Evolutionary conservation across 306 rosid genomes (phyloP).

Genomic region (Aeschynomene evenia): DNA sequence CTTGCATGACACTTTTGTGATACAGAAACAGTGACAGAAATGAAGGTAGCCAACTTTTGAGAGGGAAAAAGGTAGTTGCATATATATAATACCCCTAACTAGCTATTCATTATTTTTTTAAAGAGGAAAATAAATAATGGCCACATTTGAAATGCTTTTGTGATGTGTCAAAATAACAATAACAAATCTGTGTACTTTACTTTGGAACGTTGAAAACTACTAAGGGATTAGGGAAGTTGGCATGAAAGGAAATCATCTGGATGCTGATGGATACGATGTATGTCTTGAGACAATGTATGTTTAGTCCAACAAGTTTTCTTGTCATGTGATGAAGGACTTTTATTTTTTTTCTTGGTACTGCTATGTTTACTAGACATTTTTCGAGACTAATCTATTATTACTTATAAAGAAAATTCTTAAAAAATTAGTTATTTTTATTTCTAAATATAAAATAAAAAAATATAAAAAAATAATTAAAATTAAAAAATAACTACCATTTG

Average conservation of each 20-base stretch:
- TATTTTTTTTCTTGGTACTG: too few relatives aligned
- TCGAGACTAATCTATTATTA: too few relatives aligned
- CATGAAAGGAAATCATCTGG: not conserved
- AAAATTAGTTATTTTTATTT: too few relatives aligned
- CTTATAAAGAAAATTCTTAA: too few relatives aligned
- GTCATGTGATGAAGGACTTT: not conserved
- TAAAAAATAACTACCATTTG: too few relatives aligned
- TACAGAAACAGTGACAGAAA: constrained; percentile 10
- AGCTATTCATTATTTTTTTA: constrained; percentile 1
- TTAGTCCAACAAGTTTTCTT: not conserved
- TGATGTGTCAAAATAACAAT: not conserved
- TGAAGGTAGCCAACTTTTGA: not conserved
- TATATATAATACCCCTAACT: too few relatives aligned
- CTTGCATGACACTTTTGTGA: constrained; percentile 21
- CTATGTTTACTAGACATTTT: too few relatives aligned
- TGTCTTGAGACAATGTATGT: not conserved
- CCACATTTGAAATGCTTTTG: constrained; percentile 11
- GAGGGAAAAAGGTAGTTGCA: not conserved
- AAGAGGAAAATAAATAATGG: not conserved
- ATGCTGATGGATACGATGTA: not conserved
- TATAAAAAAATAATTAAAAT: too few relatives aligned
- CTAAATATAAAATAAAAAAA: too few relatives aligned
- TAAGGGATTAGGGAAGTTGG: too few relatives aligned
- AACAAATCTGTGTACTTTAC: not conserved
- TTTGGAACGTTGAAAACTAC: constrained; percentile 22